Base-by-base conservation (phyloP, 352 stramenopile species). In the Phytophthora pseudosyringae region DNA sequence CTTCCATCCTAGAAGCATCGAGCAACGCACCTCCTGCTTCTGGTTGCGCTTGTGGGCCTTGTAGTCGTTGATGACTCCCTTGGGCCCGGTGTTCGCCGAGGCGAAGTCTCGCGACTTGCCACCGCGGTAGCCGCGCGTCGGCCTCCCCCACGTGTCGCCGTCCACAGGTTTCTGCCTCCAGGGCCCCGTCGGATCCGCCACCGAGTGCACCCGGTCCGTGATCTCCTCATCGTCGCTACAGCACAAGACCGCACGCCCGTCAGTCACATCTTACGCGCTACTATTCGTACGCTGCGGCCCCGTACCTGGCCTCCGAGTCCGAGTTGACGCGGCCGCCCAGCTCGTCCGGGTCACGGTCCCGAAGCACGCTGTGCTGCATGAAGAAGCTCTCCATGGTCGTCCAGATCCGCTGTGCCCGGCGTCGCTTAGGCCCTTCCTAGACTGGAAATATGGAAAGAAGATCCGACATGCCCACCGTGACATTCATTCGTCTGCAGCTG, bases 51-150 rank as follows among this genome's bases (percentile, higher is more conserved):
- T 94, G 68, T 95, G 76, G 12, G 79, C 77, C 64, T 92, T 91
- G 76, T 90, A 93, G 74, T 95, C 87, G 40, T 81, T 89, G 41
- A 93, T 71, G 38, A 95, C 87, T 25, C 87, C 87, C 67, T 95
- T 95, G 7, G 87, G 87, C 0, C 87, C 87, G 7, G 87, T 94
- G 70, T 91, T 80, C 15, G 73, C 58, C 8, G 87, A 93, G 10
- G 53, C 64, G 44, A 90, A 94, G 64, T 82, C 64, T 5, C 78
- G 75, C 5, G 53, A 25, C 11, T 76, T 70, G 46, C 69, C 61
- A 49, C 69, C 70, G 9, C 68, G 64, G 4, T 53, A 62, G 10
- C 56, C 52, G 7, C 58, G 28, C 29, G 59, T 63, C 3, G 83
- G 68, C 29, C 82, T 76, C 1, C 85, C 87, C 81, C 80, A 93